Base-by-base conservation (phyloP, 176 grass and related monocot genomes). In the Canna indica region DNA sequence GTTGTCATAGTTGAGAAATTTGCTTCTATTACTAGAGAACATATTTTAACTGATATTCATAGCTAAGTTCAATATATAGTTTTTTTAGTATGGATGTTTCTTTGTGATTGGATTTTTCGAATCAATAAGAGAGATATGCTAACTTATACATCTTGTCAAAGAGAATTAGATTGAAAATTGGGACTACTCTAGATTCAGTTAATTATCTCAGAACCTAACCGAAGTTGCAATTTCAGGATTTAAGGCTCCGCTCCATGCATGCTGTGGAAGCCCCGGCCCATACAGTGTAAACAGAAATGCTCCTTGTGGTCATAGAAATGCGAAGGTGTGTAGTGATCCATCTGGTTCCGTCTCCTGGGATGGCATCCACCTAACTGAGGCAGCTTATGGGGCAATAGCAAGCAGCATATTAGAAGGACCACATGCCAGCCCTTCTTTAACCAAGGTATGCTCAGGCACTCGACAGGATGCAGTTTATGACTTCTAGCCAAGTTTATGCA, bases 371-470 rank as follows among this genome's bases (percentile, higher is more conserved):
- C 44, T 70, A 17, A 70, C 68, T n/a, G 68, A 70, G 46, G 68
- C 68, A 20, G 68, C 68, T 70, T 70, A 70, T 50, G 68, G 68
- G 16, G 17, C 45, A 28, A 70, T 70, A 10, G 68, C 68, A 50
- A 18, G 36, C 17, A 70, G 68, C 68, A 33, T 70, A 20, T 47
- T 70, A 70, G 68, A 52, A n/a, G 68, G 68, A 48, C 68, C 68
- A 18, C 68, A 70, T 50, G 68, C 68, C 45, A 32, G 32, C 27
- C 68, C 68, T 20, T 16, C 68, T 5, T 52, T 70, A 48, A 17
- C 28, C 44, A 42, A 9, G 28, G 68, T 45, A 33, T 70, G 68
- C 68, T 31, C 45, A 48, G 44, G 68, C 20, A 38, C 18, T 38
- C 33, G 26, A 38, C 35, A 16, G 34, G 35, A 66, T 9, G 28